Evolutionary conservation across 1,284 basidiomycete genomes (phyloP).

Genomic region (Neonothopanus nambi): DNA sequence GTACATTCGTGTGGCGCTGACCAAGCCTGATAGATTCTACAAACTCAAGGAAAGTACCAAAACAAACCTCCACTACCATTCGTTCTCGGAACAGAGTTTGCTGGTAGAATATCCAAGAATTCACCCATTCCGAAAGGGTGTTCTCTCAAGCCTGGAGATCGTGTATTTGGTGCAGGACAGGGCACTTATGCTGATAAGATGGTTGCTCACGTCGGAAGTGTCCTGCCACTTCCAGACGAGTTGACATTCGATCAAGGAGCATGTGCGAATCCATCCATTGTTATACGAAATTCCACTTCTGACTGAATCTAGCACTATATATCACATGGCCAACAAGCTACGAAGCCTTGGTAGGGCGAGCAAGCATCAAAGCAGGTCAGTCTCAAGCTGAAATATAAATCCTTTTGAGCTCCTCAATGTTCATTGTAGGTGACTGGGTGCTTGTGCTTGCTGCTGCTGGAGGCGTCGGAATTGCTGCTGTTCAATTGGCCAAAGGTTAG

Average conservation of each 20-base stretch:
- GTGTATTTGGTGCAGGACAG: conserved; percentile 85
- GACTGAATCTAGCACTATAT: conserved; percentile 48
- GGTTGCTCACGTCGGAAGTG: conserved; percentile 25
- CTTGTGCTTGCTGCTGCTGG: conserved; percentile 89
- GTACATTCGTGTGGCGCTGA: not conserved
- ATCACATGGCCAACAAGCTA: conserved; percentile 93
- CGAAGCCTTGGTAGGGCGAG: conserved; percentile 85
- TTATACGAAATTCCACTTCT: conserved; percentile 2
- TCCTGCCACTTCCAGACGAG: conserved; percentile 23
- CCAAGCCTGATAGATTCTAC: conserved; percentile 59
- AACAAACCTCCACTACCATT: conserved; percentile 83
- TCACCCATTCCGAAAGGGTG: conserved; percentile 86
- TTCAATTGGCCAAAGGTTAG: conserved; percentile 85
- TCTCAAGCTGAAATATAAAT: not conserved
- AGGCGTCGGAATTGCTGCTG: conserved; percentile 90
- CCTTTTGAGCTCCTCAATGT: not conserved
- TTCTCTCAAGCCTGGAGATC: conserved; percentile 78
- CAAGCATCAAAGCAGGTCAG: conserved; percentile 69
- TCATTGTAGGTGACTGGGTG: conserved; percentile 75
- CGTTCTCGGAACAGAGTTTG: conserved; percentile 82
- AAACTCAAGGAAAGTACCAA: conserved; percentile 89
- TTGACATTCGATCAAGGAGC: conserved; percentile 20
- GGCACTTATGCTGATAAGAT: conserved; percentile 81
- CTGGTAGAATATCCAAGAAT: conserved; percentile 72
- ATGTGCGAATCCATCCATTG: conserved; percentile 11